Conservation (phyloP, 768 basidiomycete species). For the Lactarius hatsudake region DNA sequence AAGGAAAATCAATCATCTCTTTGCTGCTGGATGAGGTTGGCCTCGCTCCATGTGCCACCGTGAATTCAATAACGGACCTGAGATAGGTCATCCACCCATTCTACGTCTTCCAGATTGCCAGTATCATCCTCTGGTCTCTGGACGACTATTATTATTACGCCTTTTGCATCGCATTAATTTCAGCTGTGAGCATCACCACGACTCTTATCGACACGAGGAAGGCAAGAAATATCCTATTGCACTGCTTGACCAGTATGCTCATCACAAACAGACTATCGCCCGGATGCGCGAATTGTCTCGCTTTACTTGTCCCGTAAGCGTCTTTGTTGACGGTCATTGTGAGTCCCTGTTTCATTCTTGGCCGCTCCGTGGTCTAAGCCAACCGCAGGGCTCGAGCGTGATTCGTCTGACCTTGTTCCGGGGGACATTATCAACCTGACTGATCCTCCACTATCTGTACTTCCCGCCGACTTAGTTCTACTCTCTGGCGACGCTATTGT, state of each 20-base stretch:
- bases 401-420: conserved; percentile 81
- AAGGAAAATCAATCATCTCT: conserved; percentile 73
- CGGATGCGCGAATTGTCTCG: conserved; percentile 97
- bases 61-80: conserved; percentile 1
- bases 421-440: conserved; percentile 94
- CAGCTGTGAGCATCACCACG: conserved; percentile 73
- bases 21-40: conserved; percentile 87
- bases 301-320: conserved; percentile 74
- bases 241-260: not conserved
- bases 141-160: conserved; percentile 98
- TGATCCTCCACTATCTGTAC: conserved; percentile 60
- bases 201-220: conserved; percentile 92
- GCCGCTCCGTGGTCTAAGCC: conserved; percentile 6
- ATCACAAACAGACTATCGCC: conserved; percentile 66
- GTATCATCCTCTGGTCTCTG: conserved; percentile 88
- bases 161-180: conserved; percentile 93
- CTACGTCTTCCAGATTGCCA: conserved; percentile 97
- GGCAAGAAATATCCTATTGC: conserved; percentile 42
- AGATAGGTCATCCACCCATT: conserved; percentile 89
- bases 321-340: conserved; percentile 66
- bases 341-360: not conserved
- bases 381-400: conserved; percentile 59
- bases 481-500: conserved; percentile 96
- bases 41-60: not conserved
- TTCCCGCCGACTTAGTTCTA: conserved; percentile 90